Evolutionary conservation across 2,329 filamentous ascomycete genomes (phyloP), one percentile per base, ranked within the genome.

Genomic region (Epichloe elymi): DNA sequence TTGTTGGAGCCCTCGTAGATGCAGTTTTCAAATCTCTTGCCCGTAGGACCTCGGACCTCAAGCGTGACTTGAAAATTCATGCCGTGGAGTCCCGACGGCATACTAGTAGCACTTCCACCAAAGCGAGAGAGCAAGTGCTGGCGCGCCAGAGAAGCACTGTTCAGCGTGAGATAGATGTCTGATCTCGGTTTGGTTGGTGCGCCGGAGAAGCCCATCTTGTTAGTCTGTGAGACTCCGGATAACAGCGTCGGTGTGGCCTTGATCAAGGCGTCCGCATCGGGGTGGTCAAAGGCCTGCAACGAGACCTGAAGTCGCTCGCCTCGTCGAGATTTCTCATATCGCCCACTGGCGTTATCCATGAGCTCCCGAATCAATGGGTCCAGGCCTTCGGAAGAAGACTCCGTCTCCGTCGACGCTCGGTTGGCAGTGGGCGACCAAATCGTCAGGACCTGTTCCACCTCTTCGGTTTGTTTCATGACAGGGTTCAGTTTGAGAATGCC

Each of bases 111-210:
- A 55, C 85, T 86, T n/a, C 88, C 88, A 20, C 73, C 74, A 41
- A 71, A 79, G n/a, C 80, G 71, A 7, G 80, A 83, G n/a, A 85
- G 64, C 0, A 83, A 65, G 36, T 85, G 83, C 60, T 95, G 88
- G 52, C 82, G 82, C 17, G 85, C 83, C 23, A 98, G 72, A n/a
- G 83, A 75, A 0, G 88, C 86, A 56, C 88, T 83, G 52, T 82
- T 81, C 46, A 98, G 68, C 0, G 89, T 96, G 43, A 98, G 68
- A 63, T 98, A 98, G 48, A 98, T 97, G 65, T 98, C 94, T 11
- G 89, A 96, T 59, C 94, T 78, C 15, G 86, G 76, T 63, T 88
- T 90, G 0, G 85, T 89, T 0, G 93, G 91, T 2, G 90, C 90
- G 12, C 90, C 90, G 3, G 91, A 88, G 64, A 98, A 97, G 2